Evolutionary conservation across 352 stramenopile species (phyloP), one percentile per base, ranked within the genome.

Genomic region (Globisporangium nodosum): DNA sequence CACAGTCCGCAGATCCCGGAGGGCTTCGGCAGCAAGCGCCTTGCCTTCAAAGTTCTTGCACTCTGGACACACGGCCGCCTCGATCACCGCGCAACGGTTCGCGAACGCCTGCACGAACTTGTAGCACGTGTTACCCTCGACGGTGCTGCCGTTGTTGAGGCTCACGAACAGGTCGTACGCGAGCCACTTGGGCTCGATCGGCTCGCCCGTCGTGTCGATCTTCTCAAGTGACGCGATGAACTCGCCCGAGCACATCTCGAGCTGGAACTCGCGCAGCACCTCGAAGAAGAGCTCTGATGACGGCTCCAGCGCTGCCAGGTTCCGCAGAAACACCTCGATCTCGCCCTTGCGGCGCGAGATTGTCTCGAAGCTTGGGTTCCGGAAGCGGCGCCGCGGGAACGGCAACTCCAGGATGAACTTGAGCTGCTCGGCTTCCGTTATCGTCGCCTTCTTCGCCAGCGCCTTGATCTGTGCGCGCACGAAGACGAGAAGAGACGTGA

Each of bases 91-190:
- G 52, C 78, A 82, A 12, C 83, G 77, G 40, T 90, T 90, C n/a
- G 76, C 69, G 50, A 93, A 93, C 18, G 75, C 81, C 12, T 86
- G 62, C 15, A 90, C 40, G 50, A 93, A 91, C 54, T 78, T 75
- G 65, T 88, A 88, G 67, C 83, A 93, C 18, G 83, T 93, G 58
- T 73, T 76, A 33, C 83, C 83, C 52, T 90, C 83, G 37, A 90
- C 69, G 0, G 71, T 78, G 16, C 63, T 74, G 48, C 76, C 68
- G 47, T 74, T 88, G 54, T 91, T 91, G 2, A 93, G 69, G 21
- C 68, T 78, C 21, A 73, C 58, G 54, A 93, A 93, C 1, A 93
- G 66, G 65, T 93, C 81, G 66, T 86, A 93, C 3, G 54, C 56
- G 43, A 93, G 59, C 83, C 83, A 93, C 54, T 93, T 93, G 6